Base-by-base conservation (phyloP, 495 filamentous ascomycete species). In the Friedmanniomyces endolithicus region DNA sequence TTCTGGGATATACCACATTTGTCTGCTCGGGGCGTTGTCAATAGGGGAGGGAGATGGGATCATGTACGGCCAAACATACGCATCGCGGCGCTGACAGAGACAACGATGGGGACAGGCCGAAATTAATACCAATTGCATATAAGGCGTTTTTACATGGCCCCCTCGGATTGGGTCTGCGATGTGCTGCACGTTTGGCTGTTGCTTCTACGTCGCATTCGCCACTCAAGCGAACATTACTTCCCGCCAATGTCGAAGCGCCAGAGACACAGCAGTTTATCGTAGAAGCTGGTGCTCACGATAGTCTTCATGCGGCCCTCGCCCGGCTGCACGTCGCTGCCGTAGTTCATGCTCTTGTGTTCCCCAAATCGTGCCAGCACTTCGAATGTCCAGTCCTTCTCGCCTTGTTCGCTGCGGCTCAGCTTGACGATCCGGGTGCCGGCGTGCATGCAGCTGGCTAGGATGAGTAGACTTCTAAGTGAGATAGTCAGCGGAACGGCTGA, bases 311-410 rank as follows among this genome's bases (percentile, higher is more conserved):
- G 22, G 54, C 57, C 9, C 56, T 25, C 35, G 6, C 20, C 17
- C 46, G 74, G 70, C 69, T 82, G 80, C 25, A 85, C 77, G 71
- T 88, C 88, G 57, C 86, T 85, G 14, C 83, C 90, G 68, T 98
- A 98, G 63, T 90, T 92, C 90, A 97, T 94, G 66, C 88, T 95
- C 71, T 87, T 73, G 69, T 96, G 88, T 66, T 89, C 87, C 53
- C 85, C 86, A 63, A 92, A 92, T 59, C 76, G 76, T 1, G 78
- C 84, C 39, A 94, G 57, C 16, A 90, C 74, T 47, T 77, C 70
- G 60, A 89, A 83, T 16, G 64, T 63, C 75, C 83, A 88, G 0
- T 67, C 71, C 19, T 67, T 56, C 1, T 59, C 61, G 27, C 4
- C 27, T 31, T 31, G 27, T 0, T 55, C 25, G 17, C 43, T 62